phyloP scores from a whole-genome alignment of 2,329 filamentous ascomycete genomes.

The Corynespora cassiicola region DNA sequence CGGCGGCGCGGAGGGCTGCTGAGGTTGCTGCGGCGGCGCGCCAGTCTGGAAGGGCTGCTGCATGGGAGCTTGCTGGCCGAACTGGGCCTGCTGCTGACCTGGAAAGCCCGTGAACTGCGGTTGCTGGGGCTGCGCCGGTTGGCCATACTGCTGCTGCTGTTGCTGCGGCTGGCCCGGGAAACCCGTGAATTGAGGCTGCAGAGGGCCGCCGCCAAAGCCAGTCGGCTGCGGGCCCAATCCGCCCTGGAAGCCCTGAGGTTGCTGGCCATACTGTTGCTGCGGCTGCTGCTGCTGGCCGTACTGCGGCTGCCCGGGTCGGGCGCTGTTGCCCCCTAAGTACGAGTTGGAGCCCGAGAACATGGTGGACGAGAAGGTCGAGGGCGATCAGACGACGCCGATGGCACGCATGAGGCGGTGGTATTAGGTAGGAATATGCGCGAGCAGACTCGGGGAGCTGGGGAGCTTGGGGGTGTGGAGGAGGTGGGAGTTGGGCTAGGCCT shows the following conservation, averaged over 20 bases:
- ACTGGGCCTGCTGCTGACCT: constrained; percentile 50
- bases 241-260: constrained; percentile 58
- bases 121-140: constrained; percentile 57
- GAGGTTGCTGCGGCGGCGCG: constrained; percentile 63
- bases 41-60: constrained; percentile 47
- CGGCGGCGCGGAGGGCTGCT: constrained; percentile 56
- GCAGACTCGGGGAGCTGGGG: constrained; percentile 21
- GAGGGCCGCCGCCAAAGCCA: constrained; percentile 56
- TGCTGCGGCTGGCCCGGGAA: constrained; percentile 57
- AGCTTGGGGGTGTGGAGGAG: constrained; percentile 25
- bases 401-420: constrained; percentile 26
- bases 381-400: constrained; percentile 4
- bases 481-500: constrained; percentile 26
- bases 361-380: constrained; percentile 29
- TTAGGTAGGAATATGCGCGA: constrained; percentile 15
- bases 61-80: constrained; percentile 59
- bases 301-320: constrained; percentile 67
- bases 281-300: constrained; percentile 57
- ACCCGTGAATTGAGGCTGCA: constrained; percentile 72
- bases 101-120: constrained; percentile 57
- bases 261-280: constrained; percentile 63
- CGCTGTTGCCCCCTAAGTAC: constrained; percentile 80
- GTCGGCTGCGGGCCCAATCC: constrained; percentile 57
- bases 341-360: constrained; percentile 95
- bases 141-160: too few species aligned